Percentiles rank a stretch among this genome's conserved stretches.
phyloP scores from a whole-genome alignment of 2,329 filamentous ascomycete genomes.

The Sclerotinia subarctica region DNA sequence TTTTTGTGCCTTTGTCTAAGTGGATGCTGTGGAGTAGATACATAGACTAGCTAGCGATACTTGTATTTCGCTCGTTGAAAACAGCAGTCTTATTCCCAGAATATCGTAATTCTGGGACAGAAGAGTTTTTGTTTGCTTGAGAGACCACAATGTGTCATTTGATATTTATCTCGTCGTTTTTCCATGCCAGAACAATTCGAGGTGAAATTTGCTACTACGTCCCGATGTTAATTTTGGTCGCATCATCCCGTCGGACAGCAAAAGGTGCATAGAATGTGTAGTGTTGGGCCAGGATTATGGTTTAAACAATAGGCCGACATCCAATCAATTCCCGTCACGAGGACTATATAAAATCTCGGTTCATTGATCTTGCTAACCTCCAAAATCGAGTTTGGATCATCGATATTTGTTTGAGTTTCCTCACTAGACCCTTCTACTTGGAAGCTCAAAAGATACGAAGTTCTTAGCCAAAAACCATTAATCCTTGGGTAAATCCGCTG shows the following conservation, averaged over 20 bases:
- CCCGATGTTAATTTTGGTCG: background rate
- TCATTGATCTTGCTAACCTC: conserved; percentile 21
- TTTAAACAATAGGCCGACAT: conserved; percentile 7
- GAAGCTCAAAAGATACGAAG: background rate
- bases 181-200: background rate
- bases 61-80: background rate
- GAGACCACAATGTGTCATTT: background rate
- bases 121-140: background rate
- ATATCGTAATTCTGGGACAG: background rate
- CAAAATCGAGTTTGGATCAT: conserved; percentile 10
- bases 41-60: background rate
- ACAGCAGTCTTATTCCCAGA: background rate
- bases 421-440: background rate
- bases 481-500: background rate
- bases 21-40: conserved; percentile 11
- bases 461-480: background rate
- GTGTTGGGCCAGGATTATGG: conserved; percentile 16
- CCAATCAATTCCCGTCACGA: conserved; percentile 31
- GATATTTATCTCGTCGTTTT: background rate
- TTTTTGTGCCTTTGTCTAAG: conserved; percentile 18
- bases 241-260: background rate
- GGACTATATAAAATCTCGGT: conserved; percentile 15
- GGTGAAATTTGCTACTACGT: background rate
- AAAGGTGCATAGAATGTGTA: conserved; percentile 15
- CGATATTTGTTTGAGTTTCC: background rate